Percentiles rank a stretch among this genome's conserved stretches.
phyloP scores from a whole-genome alignment of 2,329 filamentous ascomycete species.

The Blastomyces gilchristii region DNA sequence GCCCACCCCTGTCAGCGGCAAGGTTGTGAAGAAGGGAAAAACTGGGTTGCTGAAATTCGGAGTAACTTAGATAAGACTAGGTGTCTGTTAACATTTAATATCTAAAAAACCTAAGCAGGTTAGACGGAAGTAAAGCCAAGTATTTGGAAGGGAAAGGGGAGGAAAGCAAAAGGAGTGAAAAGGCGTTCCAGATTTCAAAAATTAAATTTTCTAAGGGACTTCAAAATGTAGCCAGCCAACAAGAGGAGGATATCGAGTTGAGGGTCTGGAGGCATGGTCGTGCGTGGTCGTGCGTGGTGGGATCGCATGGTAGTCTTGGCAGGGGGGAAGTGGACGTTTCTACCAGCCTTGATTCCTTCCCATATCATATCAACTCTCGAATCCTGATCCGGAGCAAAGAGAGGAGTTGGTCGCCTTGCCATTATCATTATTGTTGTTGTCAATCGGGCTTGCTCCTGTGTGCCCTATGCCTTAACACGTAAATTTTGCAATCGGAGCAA shows the following conservation, averaged over 20 bases:
- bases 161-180: too few relatives aligned
- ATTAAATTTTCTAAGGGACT: too few relatives aligned
- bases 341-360: background rate
- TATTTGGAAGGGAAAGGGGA: too few relatives aligned
- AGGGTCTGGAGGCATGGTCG: background rate
- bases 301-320: background rate
- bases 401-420: background rate
- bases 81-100: background rate
- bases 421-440: too few relatives aligned
- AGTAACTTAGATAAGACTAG: too few relatives aligned
- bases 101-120: background rate
- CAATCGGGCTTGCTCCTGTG: background rate
- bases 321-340: background rate
- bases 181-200: too few relatives aligned
- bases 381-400: background rate
- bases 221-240: too few relatives aligned
- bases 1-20: background rate
- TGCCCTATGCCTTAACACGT: background rate
- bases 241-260: background rate
- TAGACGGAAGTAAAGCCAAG: background rate
- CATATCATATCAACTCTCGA: background rate
- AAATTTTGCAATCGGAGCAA: background rate
- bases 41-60: background rate
- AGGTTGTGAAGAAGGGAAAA: background rate
- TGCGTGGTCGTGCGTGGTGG: too few relatives aligned